Evolutionary conservation across 2,329 filamentous ascomycete species (phyloP).

Genomic region (Fusarium stilboides): DNA sequence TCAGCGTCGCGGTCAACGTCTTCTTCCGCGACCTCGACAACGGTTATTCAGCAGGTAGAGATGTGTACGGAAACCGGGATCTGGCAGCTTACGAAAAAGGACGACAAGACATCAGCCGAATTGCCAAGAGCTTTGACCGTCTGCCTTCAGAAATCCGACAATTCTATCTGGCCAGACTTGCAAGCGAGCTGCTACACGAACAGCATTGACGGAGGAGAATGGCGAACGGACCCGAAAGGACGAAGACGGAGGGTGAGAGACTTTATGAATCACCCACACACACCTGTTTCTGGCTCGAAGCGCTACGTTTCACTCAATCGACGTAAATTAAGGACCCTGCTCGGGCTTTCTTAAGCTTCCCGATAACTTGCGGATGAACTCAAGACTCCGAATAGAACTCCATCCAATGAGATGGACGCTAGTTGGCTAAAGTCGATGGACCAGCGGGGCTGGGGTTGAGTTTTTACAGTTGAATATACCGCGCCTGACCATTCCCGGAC

Average conservation of each 20-base stretch:
- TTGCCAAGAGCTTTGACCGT: constrained; percentile 74
- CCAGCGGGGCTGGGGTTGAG: constrained; percentile 12
- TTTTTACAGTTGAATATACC: constrained; percentile 6
- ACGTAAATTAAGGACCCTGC: constrained; percentile 16
- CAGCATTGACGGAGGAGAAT: constrained; percentile 16
- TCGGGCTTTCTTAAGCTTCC: constrained; percentile 5
- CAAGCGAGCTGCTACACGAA: constrained; percentile 71
- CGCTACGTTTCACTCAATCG: constrained; percentile 7
- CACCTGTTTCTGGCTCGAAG: constrained; percentile 2
- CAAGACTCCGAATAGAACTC: constrained; percentile 1
- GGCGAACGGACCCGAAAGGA: constrained; percentile 3
- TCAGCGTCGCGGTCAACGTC: constrained; percentile 88
- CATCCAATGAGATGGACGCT: constrained; percentile 12
- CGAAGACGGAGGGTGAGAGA: constrained; percentile 6
- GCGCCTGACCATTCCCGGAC: background rate
- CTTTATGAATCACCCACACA: background rate
- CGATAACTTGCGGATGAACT: constrained; percentile 1
- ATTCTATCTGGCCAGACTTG: constrained; percentile 83
- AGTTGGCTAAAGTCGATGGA: constrained; percentile 16
- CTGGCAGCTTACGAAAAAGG: constrained; percentile 88
- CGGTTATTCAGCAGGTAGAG: constrained; percentile 80
- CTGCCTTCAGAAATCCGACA: constrained; percentile 76
- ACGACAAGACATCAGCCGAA: constrained; percentile 77
- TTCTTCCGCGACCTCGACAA: constrained; percentile 83
- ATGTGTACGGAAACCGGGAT: constrained; percentile 92